A percentile compares a stretch with the other conserved stretches of the same genome.
These are phyloP conservation scores for Aspergillus chevalieri DNA, from an alignment of 2,329 filamentous ascomycete genomes.

Conservation along the genomic window DNA sequence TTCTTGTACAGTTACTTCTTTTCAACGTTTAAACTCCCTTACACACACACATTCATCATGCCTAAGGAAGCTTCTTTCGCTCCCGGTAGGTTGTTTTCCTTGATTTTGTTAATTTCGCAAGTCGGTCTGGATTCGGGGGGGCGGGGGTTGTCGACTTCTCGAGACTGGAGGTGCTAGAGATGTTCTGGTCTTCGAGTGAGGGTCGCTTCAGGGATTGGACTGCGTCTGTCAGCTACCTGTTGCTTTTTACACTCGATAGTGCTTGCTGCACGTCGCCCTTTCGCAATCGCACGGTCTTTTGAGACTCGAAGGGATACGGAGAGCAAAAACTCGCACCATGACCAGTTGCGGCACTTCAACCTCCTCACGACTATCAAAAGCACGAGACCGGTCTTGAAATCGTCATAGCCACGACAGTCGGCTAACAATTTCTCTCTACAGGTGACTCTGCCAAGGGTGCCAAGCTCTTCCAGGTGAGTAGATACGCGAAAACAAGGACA, in stretches of 20 bases:
- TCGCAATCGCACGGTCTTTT: no score
- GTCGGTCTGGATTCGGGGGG: no score
- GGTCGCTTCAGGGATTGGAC: no score
- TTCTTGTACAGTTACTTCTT: constrained; percentile 19
- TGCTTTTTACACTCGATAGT: no score
- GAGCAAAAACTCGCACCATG: constrained; percentile 10
- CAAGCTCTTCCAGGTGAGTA: constrained; percentile 81
- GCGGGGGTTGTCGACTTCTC: no score
- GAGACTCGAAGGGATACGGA: background rate
- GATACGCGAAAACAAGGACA: background rate
- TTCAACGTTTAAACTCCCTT: constrained; percentile 9
- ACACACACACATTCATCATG: constrained; percentile 14
- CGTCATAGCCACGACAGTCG: constrained; percentile 4
- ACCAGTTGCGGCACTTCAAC: constrained; percentile 21
- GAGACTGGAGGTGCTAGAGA: no score
- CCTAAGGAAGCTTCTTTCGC: constrained; percentile 20
- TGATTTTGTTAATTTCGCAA: background rate
- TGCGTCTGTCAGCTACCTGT: no score
- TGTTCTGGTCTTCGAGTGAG: no score
- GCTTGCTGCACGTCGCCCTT: no score
- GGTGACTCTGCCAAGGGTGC: constrained; percentile 95
- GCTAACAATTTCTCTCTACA: constrained; percentile 39
- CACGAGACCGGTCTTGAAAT: constrained; percentile 18
- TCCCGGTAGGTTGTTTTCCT: constrained; percentile 16
- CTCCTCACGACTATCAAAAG: constrained; percentile 16